phyloP scores from a whole-genome alignment of 2,329 filamentous ascomycete genomes.

The Clonostachys chloroleuca region DNA sequence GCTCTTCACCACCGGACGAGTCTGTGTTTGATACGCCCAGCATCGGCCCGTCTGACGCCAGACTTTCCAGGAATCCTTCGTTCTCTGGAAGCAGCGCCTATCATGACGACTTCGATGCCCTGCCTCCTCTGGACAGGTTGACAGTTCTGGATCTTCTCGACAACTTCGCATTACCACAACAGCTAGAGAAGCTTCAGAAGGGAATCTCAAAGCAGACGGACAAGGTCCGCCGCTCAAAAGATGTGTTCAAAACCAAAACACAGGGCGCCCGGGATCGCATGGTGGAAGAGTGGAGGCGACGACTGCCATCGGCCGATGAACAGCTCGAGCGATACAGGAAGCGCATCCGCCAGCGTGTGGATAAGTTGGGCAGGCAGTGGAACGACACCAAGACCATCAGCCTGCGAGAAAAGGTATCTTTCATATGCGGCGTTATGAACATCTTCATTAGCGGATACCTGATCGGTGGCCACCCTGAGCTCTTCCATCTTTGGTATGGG shows the following conservation, averaged over 20 bases:
- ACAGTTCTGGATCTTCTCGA: conserved; percentile 92
- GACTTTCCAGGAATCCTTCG: conserved; percentile 70
- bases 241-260: conserved; percentile 72
- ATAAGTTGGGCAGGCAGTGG: conserved; percentile 80
- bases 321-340: conserved; percentile 87
- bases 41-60: conserved; percentile 38
- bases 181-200: conserved; percentile 85
- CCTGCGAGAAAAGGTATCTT: conserved; percentile 87
- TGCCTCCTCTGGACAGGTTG: conserved; percentile 84
- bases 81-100: conserved; percentile 84
- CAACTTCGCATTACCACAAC: conserved; percentile 85
- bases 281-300: conserved; percentile 86
- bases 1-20: conserved; percentile 36
- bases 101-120: conserved; percentile 82
- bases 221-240: conserved; percentile 77
- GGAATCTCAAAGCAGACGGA: conserved; percentile 79
- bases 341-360: conserved; percentile 85
- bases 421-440: conserved; percentile 94
- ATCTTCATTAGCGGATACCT: conserved; percentile 96
- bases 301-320: conserved; percentile 83
- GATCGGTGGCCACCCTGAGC: conserved; percentile 78
- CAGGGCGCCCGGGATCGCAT: conserved; percentile 81
- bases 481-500: conserved; percentile 92
- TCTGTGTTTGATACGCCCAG: conserved; percentile 42
- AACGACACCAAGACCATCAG: conserved; percentile 87